These are phyloP conservation scores for Pyrenochaeta sp. DNA, from an alignment of 2,329 filamentous ascomycete species.

Conservation along the genomic window DNA sequence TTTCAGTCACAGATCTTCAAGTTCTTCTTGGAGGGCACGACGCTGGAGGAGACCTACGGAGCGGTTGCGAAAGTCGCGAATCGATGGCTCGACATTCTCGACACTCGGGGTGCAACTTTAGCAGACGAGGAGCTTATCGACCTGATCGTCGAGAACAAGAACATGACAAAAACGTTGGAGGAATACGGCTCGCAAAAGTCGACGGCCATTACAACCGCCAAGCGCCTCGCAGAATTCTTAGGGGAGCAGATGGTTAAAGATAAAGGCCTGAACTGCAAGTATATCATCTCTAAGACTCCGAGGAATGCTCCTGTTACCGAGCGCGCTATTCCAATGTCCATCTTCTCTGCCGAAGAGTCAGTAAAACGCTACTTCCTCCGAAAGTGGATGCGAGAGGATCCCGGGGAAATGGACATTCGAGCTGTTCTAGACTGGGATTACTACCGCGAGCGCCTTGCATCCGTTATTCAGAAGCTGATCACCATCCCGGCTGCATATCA, in stretches of 20 bases:
- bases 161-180: slow-evolving; percentile 94
- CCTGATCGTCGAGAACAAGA: slow-evolving; percentile 99
- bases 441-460: slow-evolving; percentile 93
- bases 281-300: slow-evolving; percentile 91
- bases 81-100: slow-evolving; percentile 92
- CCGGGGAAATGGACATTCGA: slow-evolving; percentile 86
- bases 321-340: slow-evolving; percentile 90
- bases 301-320: slow-evolving; percentile 93
- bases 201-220: slow-evolving; percentile 98
- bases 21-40: slow-evolving; percentile 93
- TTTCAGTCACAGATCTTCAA: slow-evolving; percentile 99
- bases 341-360: slow-evolving; percentile 90
- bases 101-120: slow-evolving; percentile 85
- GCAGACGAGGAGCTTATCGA: slow-evolving; percentile 98
- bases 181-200: slow-evolving; percentile 97
- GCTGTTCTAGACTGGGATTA: slow-evolving; percentile 96
- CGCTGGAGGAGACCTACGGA: slow-evolving; percentile 85
- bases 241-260: slow-evolving; percentile 99
- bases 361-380: slow-evolving; percentile 89
- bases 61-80: slow-evolving; percentile 96
- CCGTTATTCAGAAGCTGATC: slow-evolving; percentile 98
- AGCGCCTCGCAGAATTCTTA: slow-evolving; percentile 91
- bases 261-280: slow-evolving; percentile 99
- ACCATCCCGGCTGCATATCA: slow-evolving; percentile 97
- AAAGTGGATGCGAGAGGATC: slow-evolving; percentile 96